A percentile compares a stretch with the other conserved stretches of the same genome.
These are phyloP conservation scores for Capronia epimyces DNA, from an alignment of 2,329 filamentous ascomycete genomes.

Conservation along the genomic window DNA sequence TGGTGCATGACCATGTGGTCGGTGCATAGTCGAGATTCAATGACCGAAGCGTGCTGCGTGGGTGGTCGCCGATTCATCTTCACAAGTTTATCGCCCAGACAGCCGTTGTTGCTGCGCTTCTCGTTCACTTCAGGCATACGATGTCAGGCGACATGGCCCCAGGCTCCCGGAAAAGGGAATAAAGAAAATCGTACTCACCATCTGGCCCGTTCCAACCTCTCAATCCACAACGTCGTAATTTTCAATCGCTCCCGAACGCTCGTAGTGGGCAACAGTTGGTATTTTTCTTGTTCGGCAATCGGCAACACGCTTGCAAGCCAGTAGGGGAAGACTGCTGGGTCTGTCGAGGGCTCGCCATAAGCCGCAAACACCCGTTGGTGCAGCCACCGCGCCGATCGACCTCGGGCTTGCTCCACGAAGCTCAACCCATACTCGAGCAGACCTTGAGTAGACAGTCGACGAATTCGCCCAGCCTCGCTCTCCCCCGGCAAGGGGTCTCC, in stretches of 20 bases:
- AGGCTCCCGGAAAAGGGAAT: slow-evolving; percentile 7
- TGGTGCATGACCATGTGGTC: no score
- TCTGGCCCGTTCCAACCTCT: slow-evolving; percentile 59
- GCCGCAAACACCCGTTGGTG: slow-evolving; percentile 64
- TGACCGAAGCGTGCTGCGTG: no score
- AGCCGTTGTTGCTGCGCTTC: slow-evolving; percentile 3
- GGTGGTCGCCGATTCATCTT: no score
- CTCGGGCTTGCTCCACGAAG: slow-evolving; percentile 66
- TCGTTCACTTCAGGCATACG: slow-evolving; percentile 23
- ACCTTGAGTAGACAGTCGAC: slow-evolving; percentile 62
- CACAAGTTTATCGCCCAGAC: background rate
- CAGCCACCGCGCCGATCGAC: slow-evolving; percentile 67
- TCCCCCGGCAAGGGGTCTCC: slow-evolving; percentile 33
- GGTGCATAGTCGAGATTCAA: no score
- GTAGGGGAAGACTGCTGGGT: slow-evolving; percentile 75
- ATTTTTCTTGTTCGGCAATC: slow-evolving; percentile 72
- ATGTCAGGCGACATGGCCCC: slow-evolving; percentile 1
- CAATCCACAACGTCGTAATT: slow-evolving; percentile 74
- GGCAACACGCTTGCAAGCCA: slow-evolving; percentile 84
- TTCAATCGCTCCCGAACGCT: slow-evolving; percentile 78
- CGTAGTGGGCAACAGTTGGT: slow-evolving; percentile 63
- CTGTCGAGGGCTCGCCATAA: slow-evolving; percentile 71
- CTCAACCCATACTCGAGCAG: slow-evolving; percentile 60
- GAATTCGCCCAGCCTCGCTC: slow-evolving; percentile 37
- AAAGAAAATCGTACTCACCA: slow-evolving; percentile 54